These are phyloP conservation scores for Chalaropsis thielavioides DNA, from an alignment of 2,329 filamentous ascomycete genomes.

Conservation along the genomic window DNA sequence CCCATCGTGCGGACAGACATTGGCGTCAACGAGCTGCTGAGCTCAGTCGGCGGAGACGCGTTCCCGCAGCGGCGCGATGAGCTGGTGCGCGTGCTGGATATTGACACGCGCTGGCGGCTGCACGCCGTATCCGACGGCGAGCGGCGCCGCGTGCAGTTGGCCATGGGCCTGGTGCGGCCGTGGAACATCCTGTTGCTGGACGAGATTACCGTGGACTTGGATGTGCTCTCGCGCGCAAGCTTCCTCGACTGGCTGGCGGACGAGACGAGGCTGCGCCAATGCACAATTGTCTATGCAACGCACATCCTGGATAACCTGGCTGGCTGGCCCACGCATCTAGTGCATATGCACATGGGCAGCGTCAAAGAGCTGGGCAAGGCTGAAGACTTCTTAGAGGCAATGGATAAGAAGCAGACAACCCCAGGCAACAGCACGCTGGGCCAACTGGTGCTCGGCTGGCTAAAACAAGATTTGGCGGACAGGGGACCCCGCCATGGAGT, in stretches of 20 bases:
- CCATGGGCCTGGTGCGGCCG: constrained; percentile 84
- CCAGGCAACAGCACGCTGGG: constrained; percentile 70
- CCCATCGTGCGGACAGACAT: constrained; percentile 93
- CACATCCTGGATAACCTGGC: constrained; percentile 94
- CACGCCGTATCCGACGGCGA: constrained; percentile 92
- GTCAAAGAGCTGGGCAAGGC: constrained; percentile 77
- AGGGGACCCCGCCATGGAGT: constrained; percentile 58
- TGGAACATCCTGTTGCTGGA: constrained; percentile 87
- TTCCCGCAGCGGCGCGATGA: constrained; percentile 75
- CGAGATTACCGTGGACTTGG: constrained; percentile 93
- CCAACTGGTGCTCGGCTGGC: constrained; percentile 76
- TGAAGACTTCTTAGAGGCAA: constrained; percentile 48
- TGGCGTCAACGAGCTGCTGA: constrained; percentile 70
- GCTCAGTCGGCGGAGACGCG: constrained; percentile 71
- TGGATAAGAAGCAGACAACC: constrained; percentile 27
- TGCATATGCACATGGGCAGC: constrained; percentile 83
- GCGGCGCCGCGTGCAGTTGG: constrained; percentile 77
- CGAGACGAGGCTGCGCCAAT: constrained; percentile 69
- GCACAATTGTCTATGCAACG: constrained; percentile 93
- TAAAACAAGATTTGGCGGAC: constrained; percentile 63
- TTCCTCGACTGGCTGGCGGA: constrained; percentile 75
- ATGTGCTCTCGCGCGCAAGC: constrained; percentile 68
- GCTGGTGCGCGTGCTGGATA: constrained; percentile 74
- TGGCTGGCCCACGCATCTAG: constrained; percentile 86
- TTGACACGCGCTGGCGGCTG: constrained; percentile 88